These are phyloP conservation scores for Polyporus tsugae DNA, from an alignment of 1,284 basidiomycete species.

Conservation along the genomic window DNA sequence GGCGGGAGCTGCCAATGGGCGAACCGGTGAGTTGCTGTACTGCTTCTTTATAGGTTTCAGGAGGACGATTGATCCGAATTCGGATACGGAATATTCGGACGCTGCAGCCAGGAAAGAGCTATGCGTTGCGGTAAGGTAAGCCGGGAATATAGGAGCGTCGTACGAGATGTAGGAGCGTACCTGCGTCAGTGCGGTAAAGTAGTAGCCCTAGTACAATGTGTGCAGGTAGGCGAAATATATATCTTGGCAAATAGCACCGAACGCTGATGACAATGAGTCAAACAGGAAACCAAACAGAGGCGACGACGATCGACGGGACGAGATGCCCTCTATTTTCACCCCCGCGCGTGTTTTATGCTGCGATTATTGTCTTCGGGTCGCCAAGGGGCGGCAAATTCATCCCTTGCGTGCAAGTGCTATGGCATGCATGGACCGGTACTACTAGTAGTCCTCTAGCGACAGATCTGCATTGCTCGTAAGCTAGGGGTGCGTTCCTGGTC, in stretches of 20 bases:
- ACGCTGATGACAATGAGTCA: background rate
- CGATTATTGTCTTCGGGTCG: background rate
- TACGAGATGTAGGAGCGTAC: background rate
- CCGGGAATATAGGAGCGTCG: background rate
- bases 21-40: background rate
- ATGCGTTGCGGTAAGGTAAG: background rate
- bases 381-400: background rate
- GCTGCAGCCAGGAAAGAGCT: background rate
- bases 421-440: no score
- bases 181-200: background rate
- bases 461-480: background rate
- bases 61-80: background rate
- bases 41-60: background rate
- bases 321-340: background rate
- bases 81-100: background rate
- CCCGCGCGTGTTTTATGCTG: background rate
- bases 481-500: background rate
- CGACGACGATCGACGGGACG: background rate
- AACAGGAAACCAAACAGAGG: background rate
- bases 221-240: background rate
- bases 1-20: background rate
- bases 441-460: background rate
- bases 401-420: no score
- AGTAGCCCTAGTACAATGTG: background rate
- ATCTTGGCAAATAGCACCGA: background rate